Conservation (phyloP, 108 stramenopile genomes). For the Chaetoceros muelleri region DNA sequence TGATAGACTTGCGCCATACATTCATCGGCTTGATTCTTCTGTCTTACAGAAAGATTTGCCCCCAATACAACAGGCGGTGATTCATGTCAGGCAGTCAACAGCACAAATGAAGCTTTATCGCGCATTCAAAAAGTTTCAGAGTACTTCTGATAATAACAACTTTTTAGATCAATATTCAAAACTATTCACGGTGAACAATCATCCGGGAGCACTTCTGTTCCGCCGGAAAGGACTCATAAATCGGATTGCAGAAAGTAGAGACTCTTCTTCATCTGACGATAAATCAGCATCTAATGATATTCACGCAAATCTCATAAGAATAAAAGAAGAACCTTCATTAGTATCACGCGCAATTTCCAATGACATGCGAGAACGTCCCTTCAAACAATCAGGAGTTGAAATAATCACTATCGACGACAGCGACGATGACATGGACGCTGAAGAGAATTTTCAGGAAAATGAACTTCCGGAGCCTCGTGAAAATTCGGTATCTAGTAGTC, state of each 20-base stretch:
- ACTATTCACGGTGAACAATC: constrained; percentile 46
- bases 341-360: too few species aligned
- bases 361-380: too few species aligned
- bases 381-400: not conserved
- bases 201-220: constrained; percentile 27
- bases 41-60: constrained; percentile 41
- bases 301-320: too few species aligned
- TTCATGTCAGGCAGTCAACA: constrained; percentile 54
- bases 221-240: not conserved
- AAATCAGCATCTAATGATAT: too few species aligned
- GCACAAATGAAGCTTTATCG: constrained; percentile 41
- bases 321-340: too few species aligned
- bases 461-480: constrained; percentile 14
- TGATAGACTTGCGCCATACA: constrained; percentile 26
- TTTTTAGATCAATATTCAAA: constrained; percentile 41
- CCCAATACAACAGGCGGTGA: constrained; percentile 42
- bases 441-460: not conserved
- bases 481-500: constrained; percentile 3
- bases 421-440: constrained; percentile 1
- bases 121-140: constrained; percentile 23
- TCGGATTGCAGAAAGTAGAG: constrained; percentile 2
- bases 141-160: constrained; percentile 14
- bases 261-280: too few species aligned
- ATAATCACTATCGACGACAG: constrained; percentile 2
- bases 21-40: constrained; percentile 43